Conservation (phyloP, 2,329 filamentous ascomycete genomes). For the Rhynchosporium secalis region DNA sequence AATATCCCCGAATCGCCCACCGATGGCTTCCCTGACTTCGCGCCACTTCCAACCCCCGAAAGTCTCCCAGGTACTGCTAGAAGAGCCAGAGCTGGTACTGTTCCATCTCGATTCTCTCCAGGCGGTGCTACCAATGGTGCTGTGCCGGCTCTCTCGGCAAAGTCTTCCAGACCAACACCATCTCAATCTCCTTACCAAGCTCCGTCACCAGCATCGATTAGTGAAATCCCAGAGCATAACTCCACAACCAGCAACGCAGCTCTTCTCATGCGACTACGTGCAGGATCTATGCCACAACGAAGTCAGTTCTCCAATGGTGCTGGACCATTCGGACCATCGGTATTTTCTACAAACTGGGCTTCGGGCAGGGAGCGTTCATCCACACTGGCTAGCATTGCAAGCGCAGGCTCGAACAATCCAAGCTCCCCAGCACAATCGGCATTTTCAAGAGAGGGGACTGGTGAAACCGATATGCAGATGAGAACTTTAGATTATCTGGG, state of each 20-base stretch:
- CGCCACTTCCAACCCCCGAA: conserved; percentile 67
- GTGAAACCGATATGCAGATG: conserved; percentile 83
- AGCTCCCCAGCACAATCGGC: conserved; percentile 84
- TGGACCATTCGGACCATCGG: conserved; percentile 79
- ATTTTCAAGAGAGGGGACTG: conserved; percentile 80
- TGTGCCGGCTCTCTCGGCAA: conserved; percentile 56
- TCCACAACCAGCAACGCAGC: conserved; percentile 61
- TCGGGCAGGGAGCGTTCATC: conserved; percentile 78
- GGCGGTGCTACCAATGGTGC: conserved; percentile 61
- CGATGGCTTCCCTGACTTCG: conserved; percentile 91
- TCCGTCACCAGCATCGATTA: conserved; percentile 55
- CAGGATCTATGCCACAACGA: conserved; percentile 91
- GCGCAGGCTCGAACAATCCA: conserved; percentile 86
- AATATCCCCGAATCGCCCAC: conserved; percentile 97
- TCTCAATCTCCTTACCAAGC: conserved; percentile 86
- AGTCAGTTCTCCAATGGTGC: conserved; percentile 62
- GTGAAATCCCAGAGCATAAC: conserved; percentile 45
- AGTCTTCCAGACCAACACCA: conserved; percentile 81
- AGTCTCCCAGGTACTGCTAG: conserved; percentile 66
- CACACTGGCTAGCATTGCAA: conserved; percentile 79
- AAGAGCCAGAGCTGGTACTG: conserved; percentile 85
- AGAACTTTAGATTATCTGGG: conserved; percentile 95
- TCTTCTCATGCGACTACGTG: conserved; percentile 80
- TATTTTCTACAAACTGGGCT: conserved; percentile 87
- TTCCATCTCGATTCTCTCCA: conserved; percentile 91